Conservation (phyloP, 768 basidiomycete species). For the Cystobasidium onofrii region DNA sequence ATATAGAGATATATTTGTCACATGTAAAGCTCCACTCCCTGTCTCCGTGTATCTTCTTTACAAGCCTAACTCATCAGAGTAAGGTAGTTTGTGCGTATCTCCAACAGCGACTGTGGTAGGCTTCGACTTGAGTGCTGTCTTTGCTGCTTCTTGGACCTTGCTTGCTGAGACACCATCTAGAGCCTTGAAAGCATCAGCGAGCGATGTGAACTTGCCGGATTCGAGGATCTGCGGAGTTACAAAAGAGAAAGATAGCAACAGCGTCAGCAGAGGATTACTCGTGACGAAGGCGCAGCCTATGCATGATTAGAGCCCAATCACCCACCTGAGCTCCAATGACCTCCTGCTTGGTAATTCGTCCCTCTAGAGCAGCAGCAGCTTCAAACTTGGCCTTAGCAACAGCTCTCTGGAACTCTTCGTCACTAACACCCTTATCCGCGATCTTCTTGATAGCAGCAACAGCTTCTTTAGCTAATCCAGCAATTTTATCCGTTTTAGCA, state of each 20-base stretch:
- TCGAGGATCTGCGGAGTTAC: conserved; percentile 36
- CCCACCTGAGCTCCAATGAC: conserved; percentile 60
- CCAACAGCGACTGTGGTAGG: conserved; percentile 84
- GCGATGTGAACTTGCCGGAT: conserved; percentile 52
- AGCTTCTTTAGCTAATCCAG: conserved; percentile 62
- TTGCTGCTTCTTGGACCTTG: conserved; percentile 54
- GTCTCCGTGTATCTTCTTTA: background rate
- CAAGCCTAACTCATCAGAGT: conserved; percentile 40
- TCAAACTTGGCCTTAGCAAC: conserved; percentile 80
- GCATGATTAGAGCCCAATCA: too few relatives aligned
- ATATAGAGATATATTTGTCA: too few relatives aligned
- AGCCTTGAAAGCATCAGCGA: conserved; percentile 59
- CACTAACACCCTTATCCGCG: conserved; percentile 50
- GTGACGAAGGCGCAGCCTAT: too few relatives aligned
- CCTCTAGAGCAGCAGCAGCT: conserved; percentile 63
- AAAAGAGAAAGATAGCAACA: too few relatives aligned
- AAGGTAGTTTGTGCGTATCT: conserved; percentile 65
- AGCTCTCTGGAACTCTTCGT: conserved; percentile 69
- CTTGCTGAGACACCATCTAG: conserved; percentile 61
- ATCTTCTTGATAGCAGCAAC: conserved; percentile 60
- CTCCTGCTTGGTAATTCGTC: conserved; percentile 58
- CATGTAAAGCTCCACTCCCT: too few relatives aligned
- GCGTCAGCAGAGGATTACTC: too few relatives aligned
- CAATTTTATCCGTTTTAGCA: conserved; percentile 56
- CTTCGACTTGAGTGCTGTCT: conserved; percentile 62